phyloP scores from a whole-genome alignment of 176 grass and related monocot species.

The Zizania latifolia region DNA sequence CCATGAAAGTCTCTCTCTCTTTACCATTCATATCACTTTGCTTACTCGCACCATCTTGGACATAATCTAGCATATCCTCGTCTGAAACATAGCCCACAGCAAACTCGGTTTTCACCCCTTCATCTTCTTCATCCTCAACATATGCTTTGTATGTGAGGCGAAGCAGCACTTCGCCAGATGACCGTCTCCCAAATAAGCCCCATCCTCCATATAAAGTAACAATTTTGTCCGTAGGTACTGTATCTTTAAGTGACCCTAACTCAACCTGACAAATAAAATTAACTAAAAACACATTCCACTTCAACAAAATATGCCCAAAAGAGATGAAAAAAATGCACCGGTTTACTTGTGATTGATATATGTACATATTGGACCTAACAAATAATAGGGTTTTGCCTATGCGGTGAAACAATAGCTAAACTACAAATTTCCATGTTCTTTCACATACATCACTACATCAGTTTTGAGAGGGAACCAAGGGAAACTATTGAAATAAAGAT shows the following conservation, averaged over 20 bases:
- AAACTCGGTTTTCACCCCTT: conserved; percentile 28
- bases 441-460: neutral
- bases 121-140: conserved; percentile 94
- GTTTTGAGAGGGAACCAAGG: neutral
- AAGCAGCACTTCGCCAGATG: conserved; percentile 70
- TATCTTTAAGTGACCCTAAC: conserved; percentile 85
- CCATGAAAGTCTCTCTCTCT: conserved; percentile 94
- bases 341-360: neutral
- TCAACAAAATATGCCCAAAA: neutral
- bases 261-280: conserved; percentile 57
- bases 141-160: conserved; percentile 91
- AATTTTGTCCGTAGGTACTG: conserved; percentile 79
- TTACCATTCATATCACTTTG: conserved; percentile 25
- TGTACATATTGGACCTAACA: neutral
- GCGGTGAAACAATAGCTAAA: neutral
- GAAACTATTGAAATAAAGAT: neutral
- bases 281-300: neutral
- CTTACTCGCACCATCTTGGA: conserved; percentile 20
- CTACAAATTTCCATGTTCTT: neutral
- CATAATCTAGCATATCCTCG: conserved; percentile 56
- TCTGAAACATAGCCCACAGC: conserved; percentile 45
- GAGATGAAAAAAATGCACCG: neutral
- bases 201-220: conserved; percentile 62
- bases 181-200: conserved; percentile 55
- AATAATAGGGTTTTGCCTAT: too few species aligned